These are phyloP conservation scores for Rhizomucor miehei DNA, from an alignment of 371 early-diverging fungal species.

Conservation along the genomic window DNA sequence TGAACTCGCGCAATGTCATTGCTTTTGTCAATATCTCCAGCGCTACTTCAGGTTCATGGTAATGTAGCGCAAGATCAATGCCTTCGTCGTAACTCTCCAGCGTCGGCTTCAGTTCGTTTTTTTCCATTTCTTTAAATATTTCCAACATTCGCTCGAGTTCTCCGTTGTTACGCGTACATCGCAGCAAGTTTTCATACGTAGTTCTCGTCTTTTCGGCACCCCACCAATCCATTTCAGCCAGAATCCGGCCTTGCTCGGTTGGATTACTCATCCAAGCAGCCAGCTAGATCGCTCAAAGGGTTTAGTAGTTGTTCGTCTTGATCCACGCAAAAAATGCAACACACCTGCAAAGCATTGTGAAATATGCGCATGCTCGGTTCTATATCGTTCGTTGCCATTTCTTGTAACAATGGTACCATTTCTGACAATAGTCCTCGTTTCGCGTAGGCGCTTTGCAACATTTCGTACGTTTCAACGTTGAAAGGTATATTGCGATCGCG, in stretches of 20 bases:
- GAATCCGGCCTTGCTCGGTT: conserved; percentile 18
- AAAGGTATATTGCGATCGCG: conserved; percentile 8
- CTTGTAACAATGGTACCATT: conserved; percentile 14
- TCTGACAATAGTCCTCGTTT: conserved; percentile 9
- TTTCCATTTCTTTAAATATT: conserved; percentile 33
- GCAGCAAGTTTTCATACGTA: conserved; percentile 20
- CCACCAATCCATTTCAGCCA: conserved; percentile 21
- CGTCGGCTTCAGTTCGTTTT: conserved; percentile 8
- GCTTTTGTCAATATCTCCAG: conserved; percentile 40
- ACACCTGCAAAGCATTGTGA: conserved; percentile 32
- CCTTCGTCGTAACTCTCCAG: conserved; percentile 10
- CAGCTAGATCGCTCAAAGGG: no score
- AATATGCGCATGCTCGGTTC: conserved; percentile 13
- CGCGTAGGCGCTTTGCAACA: conserved; percentile 26
- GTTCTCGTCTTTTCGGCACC: conserved; percentile 9
- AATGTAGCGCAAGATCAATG: conserved; percentile 20
- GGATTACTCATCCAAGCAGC: conserved; percentile 22
- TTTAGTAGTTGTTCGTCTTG: no score
- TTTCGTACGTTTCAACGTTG: conserved; percentile 19
- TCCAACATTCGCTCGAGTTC: conserved; percentile 41
- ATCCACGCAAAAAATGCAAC: no score
- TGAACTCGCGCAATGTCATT: conserved; percentile 26
- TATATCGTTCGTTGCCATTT: conserved; percentile 19
- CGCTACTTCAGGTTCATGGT: conserved; percentile 23
- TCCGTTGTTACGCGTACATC: conserved; percentile 31